Evolutionary conservation across 495 filamentous ascomycete genomes (phyloP).

Genomic region (Podospora pseudocomata): DNA sequence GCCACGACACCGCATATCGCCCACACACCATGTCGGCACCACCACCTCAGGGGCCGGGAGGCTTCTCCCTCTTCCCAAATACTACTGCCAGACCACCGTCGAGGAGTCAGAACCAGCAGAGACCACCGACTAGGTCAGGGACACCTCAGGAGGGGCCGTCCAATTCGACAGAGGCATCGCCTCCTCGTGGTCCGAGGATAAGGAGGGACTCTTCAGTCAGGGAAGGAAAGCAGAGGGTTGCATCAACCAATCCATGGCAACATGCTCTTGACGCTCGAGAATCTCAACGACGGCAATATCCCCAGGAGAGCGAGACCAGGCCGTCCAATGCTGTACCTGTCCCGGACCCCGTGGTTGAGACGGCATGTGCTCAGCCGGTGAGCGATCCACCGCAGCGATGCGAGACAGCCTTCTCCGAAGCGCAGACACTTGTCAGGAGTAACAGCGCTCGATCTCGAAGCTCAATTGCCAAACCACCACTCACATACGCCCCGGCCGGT

Average conservation of each 20-base stretch:
- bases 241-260: constrained; percentile 36
- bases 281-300: constrained; percentile 13
- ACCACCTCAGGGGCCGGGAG: constrained; percentile 37
- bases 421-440: constrained; percentile 47
- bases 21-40: constrained; percentile 33
- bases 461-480: constrained; percentile 48
- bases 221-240: constrained; percentile 33
- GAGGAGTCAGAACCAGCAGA: constrained; percentile 35
- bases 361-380: constrained; percentile 27
- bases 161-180: constrained; percentile 22
- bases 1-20: background rate
- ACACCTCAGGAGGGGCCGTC: constrained; percentile 39
- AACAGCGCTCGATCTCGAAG: constrained; percentile 44
- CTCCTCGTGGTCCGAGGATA: constrained; percentile 33
- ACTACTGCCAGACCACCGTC: constrained; percentile 33
- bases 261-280: constrained; percentile 28
- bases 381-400: constrained; percentile 40
- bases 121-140: constrained; percentile 31
- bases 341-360: constrained; percentile 27
- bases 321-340: constrained; percentile 25
- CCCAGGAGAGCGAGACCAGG: constrained; percentile 20
- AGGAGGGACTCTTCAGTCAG: constrained; percentile 33
- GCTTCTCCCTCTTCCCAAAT: constrained; percentile 51
- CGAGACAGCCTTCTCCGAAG: constrained; percentile 49
- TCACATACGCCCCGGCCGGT: constrained; percentile 29